Evolutionary conservation across 2,329 filamentous ascomycete genomes (phyloP).

Genomic region (Sphaerulina vaccinii): DNA sequence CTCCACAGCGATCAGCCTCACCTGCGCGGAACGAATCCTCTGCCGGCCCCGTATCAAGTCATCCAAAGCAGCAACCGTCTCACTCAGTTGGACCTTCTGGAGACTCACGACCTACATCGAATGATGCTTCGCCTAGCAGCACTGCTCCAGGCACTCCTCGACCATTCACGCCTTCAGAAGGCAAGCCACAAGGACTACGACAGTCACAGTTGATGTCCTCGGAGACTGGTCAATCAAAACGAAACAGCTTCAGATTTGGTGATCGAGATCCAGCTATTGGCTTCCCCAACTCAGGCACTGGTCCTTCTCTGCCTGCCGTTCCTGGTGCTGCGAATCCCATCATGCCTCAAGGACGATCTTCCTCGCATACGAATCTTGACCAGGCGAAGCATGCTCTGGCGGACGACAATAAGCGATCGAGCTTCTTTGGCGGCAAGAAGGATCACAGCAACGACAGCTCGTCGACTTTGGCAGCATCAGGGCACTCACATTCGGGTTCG

Average conservation of each 20-base stretch:
- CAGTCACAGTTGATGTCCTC: slow-evolving; percentile 55
- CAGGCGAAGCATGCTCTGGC: slow-evolving; percentile 13
- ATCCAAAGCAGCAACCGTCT: slow-evolving; percentile 51
- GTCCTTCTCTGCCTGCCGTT: slow-evolving; percentile 30
- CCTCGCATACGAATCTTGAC: slow-evolving; percentile 21
- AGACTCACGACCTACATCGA: slow-evolving; percentile 54
- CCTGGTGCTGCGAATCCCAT: slow-evolving; percentile 4
- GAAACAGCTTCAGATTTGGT: slow-evolving; percentile 81
- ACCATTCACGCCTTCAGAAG: slow-evolving; percentile 70
- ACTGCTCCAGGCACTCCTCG: slow-evolving; percentile 54
- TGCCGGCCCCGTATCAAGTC: slow-evolving; percentile 40
- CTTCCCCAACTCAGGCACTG: slow-evolving; percentile 44
- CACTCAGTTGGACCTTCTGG: slow-evolving; percentile 59
- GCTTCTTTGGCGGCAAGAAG: slow-evolving; percentile 54
- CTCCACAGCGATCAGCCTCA: slow-evolving; percentile 56
- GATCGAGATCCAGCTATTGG: slow-evolving; percentile 66
- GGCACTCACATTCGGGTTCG: slow-evolving; percentile 55
- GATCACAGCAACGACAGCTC: slow-evolving; percentile 50
- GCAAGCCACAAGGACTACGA: slow-evolving; percentile 68
- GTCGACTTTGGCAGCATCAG: slow-evolving; percentile 41
- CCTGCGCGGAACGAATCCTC: slow-evolving; percentile 34
- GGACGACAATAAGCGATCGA: slow-evolving; percentile 50
- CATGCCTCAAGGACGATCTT: slow-evolving; percentile 46
- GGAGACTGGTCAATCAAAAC: slow-evolving; percentile 15
- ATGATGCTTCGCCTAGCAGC: slow-evolving; percentile 56